phyloP scores from a whole-genome alignment of 225 moss, liverwort and hornwort genomes.

The Thuidium tamariscinum region DNA sequence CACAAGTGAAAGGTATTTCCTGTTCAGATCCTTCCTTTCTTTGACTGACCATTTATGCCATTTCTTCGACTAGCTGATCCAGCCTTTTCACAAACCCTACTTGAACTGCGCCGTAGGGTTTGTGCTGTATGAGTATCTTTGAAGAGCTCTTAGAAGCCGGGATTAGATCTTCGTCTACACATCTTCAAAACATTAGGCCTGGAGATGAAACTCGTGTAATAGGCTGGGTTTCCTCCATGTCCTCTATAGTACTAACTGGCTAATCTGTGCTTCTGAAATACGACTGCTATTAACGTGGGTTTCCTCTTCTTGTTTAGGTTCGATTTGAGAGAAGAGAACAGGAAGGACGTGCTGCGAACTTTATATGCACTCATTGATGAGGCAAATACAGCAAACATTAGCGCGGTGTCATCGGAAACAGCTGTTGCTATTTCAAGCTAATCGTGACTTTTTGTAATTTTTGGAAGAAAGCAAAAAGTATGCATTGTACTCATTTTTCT shows the following conservation, averaged over 20 bases:
- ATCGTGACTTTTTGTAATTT: neutral
- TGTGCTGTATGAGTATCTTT: neutral
- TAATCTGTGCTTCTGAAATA: neutral
- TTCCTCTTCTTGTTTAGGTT: slow-evolving; percentile 14
- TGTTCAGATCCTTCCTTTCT: neutral
- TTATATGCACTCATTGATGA: slow-evolving; percentile 61
- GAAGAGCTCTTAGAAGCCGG: neutral
- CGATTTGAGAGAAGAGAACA: slow-evolving; percentile 81
- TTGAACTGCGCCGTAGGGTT: neutral
- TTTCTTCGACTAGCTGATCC: neutral
- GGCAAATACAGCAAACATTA: slow-evolving; percentile 40
- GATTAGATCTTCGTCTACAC: neutral
- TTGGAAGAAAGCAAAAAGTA: neutral
- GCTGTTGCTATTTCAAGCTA: slow-evolving; percentile 1
- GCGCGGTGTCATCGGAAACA: neutral
- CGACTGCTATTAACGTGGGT: neutral
- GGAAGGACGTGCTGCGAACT: slow-evolving; percentile 63
- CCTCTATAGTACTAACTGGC: neutral
- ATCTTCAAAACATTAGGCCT: neutral
- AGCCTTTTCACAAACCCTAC: neutral
- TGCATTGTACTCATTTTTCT: neutral
- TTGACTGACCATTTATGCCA: neutral
- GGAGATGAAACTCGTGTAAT: neutral
- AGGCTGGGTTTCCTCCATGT: neutral
- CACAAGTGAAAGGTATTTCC: slow-evolving; percentile 58